Percentiles rank a stretch among this genome's conserved stretches.
phyloP scores from a whole-genome alignment of 2,329 filamentous ascomycete species.

The Colletotrichum sp. region DNA sequence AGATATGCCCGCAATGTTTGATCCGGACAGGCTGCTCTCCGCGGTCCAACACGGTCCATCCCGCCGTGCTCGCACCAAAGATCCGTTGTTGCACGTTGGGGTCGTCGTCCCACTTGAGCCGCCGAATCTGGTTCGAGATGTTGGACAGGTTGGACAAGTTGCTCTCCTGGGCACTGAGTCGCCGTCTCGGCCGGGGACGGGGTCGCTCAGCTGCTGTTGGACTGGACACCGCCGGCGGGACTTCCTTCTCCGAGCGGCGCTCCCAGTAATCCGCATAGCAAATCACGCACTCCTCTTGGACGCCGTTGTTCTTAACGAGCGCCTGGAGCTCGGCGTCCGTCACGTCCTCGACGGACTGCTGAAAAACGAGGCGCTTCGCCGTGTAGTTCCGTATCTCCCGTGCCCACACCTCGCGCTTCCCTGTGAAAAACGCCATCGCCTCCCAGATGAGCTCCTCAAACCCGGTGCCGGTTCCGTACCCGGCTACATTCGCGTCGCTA shows the following conservation, averaged over 20 bases:
- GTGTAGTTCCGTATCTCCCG: background rate
- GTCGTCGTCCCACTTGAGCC: background rate
- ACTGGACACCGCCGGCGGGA: background rate
- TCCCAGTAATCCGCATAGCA: background rate
- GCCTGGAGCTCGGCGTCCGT: background rate
- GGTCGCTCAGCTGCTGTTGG: background rate
- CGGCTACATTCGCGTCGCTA: background rate
- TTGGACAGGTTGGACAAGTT: background rate
- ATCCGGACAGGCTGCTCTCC: constrained; percentile 10
- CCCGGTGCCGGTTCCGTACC: background rate
- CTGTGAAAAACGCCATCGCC: background rate
- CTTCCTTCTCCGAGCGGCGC: background rate
- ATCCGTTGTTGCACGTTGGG: background rate
- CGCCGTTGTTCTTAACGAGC: background rate
- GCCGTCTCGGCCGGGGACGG: background rate
- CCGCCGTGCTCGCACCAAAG: background rate
- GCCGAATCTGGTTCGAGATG: background rate
- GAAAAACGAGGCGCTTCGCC: background rate
- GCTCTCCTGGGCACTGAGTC: background rate
- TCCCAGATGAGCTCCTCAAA: background rate
- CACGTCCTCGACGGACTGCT: background rate
- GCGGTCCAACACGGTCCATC: background rate
- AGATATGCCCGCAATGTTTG: background rate
- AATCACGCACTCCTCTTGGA: background rate
- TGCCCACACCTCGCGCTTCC: background rate